Evolutionary conservation across 73 alveolate genomes (phyloP).

Genomic region (Paramecium pentaurelia): DNA sequence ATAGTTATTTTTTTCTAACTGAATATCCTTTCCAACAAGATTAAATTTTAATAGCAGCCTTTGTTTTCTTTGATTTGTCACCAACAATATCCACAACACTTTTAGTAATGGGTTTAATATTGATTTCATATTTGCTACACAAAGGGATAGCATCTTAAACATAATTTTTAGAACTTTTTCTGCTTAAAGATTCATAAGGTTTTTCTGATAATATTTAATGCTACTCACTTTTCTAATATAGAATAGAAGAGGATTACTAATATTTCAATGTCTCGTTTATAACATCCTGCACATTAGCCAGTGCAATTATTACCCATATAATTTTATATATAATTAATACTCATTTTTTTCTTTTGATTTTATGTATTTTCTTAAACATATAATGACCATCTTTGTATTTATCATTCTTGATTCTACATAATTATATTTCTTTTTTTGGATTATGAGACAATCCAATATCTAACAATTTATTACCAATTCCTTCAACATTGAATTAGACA

Average conservation of each 20-base stretch:
- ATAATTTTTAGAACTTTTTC: neutral
- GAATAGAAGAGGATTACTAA: neutral
- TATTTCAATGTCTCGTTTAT: neutral
- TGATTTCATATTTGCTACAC: neutral
- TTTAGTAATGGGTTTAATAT: neutral
- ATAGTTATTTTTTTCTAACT: neutral
- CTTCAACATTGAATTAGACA: neutral
- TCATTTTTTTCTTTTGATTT: neutral
- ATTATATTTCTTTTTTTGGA: neutral
- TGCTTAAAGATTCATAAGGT: neutral
- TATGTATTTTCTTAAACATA: neutral
- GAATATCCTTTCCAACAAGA: neutral
- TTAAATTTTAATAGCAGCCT: neutral
- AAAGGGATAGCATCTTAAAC: neutral
- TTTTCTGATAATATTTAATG: neutral
- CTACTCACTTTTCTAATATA: neutral
- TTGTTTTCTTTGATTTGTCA: neutral
- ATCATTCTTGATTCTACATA: neutral
- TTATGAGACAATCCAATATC: neutral
- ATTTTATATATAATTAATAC: neutral
- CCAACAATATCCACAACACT: neutral
- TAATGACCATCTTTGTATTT: neutral
- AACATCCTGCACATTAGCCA: slow-evolving; percentile 1
- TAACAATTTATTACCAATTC: neutral
- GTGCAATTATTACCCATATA: slow-evolving; percentile 37